phyloP scores from a whole-genome alignment of 495 filamentous ascomycete species.

The Aspergillus kassunensis region DNA sequence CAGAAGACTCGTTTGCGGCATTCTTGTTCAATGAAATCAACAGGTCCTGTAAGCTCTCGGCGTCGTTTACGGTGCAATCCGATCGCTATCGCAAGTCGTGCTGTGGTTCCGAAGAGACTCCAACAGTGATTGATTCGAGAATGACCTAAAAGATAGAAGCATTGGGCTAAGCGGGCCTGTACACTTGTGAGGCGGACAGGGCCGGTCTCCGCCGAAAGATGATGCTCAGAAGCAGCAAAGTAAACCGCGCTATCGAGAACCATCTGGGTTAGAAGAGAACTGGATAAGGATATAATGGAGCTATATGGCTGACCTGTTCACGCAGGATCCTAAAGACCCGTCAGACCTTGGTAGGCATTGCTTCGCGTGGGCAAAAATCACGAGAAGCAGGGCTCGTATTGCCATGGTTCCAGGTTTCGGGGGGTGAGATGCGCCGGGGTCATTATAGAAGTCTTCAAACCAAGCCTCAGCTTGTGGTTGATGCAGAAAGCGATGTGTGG shows the following conservation, averaged over 20 bases:
- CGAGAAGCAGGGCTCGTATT: conserved; percentile 20
- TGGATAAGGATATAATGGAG: not conserved
- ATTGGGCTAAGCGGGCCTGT: conserved; percentile 32
- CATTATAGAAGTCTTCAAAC: conserved; percentile 20
- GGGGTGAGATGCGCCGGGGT: conserved; percentile 1
- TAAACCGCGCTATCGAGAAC: conserved; percentile 16
- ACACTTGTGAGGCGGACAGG: conserved; percentile 28
- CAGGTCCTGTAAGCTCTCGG: conserved; percentile 8
- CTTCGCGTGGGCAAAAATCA: conserved; percentile 23
- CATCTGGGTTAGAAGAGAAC: not conserved
- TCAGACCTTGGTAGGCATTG: conserved; percentile 16
- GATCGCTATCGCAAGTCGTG: conserved; percentile 31
- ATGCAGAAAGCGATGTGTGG: conserved; percentile 33
- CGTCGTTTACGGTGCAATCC: conserved; percentile 26
- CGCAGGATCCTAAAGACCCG: not conserved
- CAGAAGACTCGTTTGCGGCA: conserved; percentile 45
- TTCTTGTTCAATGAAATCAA: conserved; percentile 23
- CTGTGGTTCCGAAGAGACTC: conserved; percentile 38
- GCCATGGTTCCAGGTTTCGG: conserved; percentile 9
- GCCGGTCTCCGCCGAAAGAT: conserved; percentile 27
- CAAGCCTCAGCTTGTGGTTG: conserved; percentile 17
- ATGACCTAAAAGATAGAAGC: conserved; percentile 31
- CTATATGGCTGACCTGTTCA: conserved; percentile 11
- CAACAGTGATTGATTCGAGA: conserved; percentile 37
- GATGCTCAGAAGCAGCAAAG: conserved; percentile 23